Percentiles rank a stretch among this genome's conserved stretches.
Conservation (phyloP, 257 asterid species). For the Gentiana straminea region DNA sequence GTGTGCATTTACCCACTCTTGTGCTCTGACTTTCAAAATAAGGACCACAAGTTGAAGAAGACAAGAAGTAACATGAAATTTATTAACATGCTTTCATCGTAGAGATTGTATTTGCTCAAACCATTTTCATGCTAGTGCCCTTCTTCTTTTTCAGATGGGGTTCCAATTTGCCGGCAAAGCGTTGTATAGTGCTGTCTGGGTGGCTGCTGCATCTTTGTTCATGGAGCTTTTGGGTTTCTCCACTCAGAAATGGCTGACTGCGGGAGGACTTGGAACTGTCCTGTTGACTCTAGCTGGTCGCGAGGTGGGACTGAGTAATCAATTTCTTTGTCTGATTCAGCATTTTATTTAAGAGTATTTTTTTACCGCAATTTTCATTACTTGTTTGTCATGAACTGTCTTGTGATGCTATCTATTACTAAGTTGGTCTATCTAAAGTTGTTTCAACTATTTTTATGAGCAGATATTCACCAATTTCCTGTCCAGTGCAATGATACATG, state of each 20-base stretch:
- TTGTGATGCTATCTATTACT: background rate
- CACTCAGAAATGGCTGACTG: slow-evolving; percentile 96
- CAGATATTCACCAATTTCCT: slow-evolving; percentile 98
- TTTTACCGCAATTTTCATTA: background rate
- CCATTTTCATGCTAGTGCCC: too few species aligned
- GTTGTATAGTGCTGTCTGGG: slow-evolving; percentile 88
- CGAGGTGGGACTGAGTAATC: slow-evolving; percentile 42
- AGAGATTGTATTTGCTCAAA: too few species aligned
- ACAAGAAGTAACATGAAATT: too few species aligned
- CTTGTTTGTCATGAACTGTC: background rate
- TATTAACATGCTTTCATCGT: too few species aligned
- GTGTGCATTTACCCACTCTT: too few species aligned
- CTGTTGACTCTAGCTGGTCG: slow-evolving; percentile 98
- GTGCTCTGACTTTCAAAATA: too few species aligned
- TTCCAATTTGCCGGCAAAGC: slow-evolving; percentile 95
- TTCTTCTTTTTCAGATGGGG: slow-evolving; percentile 51
- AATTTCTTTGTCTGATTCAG: slow-evolving; percentile 3
- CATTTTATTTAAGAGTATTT: background rate
- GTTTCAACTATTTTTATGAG: slow-evolving; percentile 10
- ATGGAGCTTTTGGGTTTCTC: slow-evolving; percentile 98
- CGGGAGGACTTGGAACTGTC: slow-evolving; percentile 99
- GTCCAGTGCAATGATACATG: slow-evolving; percentile 95
- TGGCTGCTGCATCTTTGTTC: slow-evolving; percentile 87
- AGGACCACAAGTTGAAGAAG: too few species aligned
- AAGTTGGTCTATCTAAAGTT: slow-evolving; percentile 1